These are phyloP conservation scores for Aureobasidium namibiae DNA, from an alignment of 2,329 filamentous ascomycete genomes.

Conservation along the genomic window DNA sequence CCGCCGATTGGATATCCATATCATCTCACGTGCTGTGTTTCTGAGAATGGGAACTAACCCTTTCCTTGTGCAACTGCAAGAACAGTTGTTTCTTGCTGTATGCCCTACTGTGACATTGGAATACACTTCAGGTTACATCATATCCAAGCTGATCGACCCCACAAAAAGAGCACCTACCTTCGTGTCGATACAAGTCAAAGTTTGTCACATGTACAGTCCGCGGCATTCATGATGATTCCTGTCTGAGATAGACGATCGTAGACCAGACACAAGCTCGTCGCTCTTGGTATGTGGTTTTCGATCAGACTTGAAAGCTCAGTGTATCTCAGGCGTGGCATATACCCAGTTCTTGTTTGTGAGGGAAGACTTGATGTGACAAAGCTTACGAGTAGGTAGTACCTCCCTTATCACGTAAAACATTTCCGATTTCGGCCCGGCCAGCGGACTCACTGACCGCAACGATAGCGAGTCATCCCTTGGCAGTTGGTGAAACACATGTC, in stretches of 20 bases:
- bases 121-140: neutral
- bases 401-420: conserved; percentile 2
- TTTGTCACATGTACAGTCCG: neutral
- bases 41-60: neutral
- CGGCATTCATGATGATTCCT: neutral
- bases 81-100: neutral
- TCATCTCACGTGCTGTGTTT: neutral
- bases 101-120: neutral
- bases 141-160: neutral
- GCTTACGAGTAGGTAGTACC: no score
- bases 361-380: neutral
- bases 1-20: neutral
- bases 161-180: neutral
- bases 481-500: conserved; percentile 6
- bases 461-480: conserved; percentile 8
- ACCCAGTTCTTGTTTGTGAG: neutral
- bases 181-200: neutral
- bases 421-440: conserved; percentile 4
- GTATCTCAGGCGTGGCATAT: neutral
- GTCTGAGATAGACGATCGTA: neutral
- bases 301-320: no score
- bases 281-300: no score
- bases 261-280: no score
- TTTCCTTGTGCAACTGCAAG: neutral
- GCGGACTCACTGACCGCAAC: conserved; percentile 10